phyloP scores from a whole-genome alignment of 768 basidiomycete species.

The Kwoniella botswanensis region DNA sequence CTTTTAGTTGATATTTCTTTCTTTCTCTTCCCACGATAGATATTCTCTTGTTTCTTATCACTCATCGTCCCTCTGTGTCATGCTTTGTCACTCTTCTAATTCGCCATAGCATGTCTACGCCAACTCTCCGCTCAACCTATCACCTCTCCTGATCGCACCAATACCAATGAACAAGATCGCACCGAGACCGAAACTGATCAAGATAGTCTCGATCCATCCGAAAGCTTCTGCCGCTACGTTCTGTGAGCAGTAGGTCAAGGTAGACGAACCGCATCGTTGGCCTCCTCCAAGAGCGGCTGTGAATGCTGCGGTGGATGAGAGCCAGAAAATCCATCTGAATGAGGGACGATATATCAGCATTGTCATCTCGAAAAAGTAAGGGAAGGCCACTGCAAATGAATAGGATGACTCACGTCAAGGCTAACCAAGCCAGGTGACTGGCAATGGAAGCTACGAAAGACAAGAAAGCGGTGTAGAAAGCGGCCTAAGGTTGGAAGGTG shows the following conservation, averaged over 20 bases:
- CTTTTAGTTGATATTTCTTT: slow-evolving; percentile 2
- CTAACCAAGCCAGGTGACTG: slow-evolving; percentile 47
- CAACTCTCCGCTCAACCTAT: slow-evolving; percentile 37
- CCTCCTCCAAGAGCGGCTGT: slow-evolving; percentile 54
- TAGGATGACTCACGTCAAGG: slow-evolving; percentile 52
- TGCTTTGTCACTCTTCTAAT: background rate
- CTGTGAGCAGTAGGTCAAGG: slow-evolving; percentile 55
- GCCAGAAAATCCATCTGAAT: slow-evolving; percentile 57
- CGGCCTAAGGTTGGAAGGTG: slow-evolving; percentile 2
- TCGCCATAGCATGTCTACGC: background rate
- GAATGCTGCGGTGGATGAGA: slow-evolving; percentile 50
- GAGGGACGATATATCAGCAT: background rate
- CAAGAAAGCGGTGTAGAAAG: slow-evolving; percentile 28
- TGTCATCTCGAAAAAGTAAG: background rate
- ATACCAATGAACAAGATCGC: slow-evolving; percentile 47
- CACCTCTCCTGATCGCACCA: slow-evolving; percentile 49
- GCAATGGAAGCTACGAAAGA: slow-evolving; percentile 44
- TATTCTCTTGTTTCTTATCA: background rate
- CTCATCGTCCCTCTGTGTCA: background rate
- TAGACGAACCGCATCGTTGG: slow-evolving; percentile 35
- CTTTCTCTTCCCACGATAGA: background rate
- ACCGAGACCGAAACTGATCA: slow-evolving; percentile 49
- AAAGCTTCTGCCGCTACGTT: slow-evolving; percentile 58
- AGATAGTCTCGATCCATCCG: slow-evolving; percentile 57
- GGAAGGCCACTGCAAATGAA: background rate